These are phyloP conservation scores for Epichloe sp. DNA, from an alignment of 2,329 filamentous ascomycete genomes.

Conservation along the genomic window DNA sequence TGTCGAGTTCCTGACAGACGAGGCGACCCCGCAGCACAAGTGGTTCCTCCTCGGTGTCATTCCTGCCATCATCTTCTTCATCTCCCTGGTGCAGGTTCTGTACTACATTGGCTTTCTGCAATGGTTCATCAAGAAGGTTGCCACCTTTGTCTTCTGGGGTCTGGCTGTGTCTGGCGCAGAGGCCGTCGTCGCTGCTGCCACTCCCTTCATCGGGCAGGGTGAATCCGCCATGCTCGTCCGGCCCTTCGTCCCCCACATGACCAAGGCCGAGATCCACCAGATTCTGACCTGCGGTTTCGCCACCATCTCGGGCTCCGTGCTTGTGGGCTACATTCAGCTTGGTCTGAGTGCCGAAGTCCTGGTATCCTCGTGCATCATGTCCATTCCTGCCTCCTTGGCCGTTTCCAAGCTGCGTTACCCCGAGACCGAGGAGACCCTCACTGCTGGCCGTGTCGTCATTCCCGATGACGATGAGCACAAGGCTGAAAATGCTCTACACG, in stretches of 20 bases:
- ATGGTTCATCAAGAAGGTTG: constrained; percentile 83
- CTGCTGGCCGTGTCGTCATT: constrained; percentile 66
- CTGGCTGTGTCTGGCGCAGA: constrained; percentile 82
- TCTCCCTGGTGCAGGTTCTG: constrained; percentile 75
- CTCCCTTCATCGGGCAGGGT: constrained; percentile 87
- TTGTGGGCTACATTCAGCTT: constrained; percentile 75
- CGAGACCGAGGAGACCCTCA: constrained; percentile 76
- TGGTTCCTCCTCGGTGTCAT: constrained; percentile 72
- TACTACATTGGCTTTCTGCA: constrained; percentile 73
- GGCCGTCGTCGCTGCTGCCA: constrained; percentile 85
- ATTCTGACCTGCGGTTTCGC: constrained; percentile 88
- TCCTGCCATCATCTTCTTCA: constrained; percentile 94
- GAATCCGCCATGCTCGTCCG: constrained; percentile 88
- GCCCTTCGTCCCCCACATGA: constrained; percentile 76
- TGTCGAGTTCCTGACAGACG: constrained; percentile 49
- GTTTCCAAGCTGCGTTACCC: constrained; percentile 84
- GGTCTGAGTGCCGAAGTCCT: constrained; percentile 76
- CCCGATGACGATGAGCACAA: constrained; percentile 66
- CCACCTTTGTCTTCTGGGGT: constrained; percentile 81
- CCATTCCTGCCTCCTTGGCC: constrained; percentile 79
- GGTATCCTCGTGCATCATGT: constrained; percentile 90
- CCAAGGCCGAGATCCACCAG: constrained; percentile 78
- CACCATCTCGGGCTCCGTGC: constrained; percentile 77
- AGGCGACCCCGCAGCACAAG: constrained; percentile 28
- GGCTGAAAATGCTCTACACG: constrained; percentile 70